Base-by-base conservation (phyloP, 805 yeast species). In the Candida loeiensis region DNA sequence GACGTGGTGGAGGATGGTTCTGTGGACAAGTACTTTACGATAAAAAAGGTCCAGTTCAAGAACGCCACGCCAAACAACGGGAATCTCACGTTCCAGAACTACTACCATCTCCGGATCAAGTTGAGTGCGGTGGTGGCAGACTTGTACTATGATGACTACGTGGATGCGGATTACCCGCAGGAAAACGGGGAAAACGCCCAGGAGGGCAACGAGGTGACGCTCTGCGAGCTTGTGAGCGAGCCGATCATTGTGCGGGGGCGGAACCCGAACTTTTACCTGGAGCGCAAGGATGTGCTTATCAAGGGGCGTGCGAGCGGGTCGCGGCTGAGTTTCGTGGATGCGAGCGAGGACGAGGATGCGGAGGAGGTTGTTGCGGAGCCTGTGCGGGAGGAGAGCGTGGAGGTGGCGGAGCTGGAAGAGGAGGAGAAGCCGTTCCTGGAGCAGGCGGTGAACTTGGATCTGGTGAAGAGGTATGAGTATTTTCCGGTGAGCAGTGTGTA, bases 161-260 rank as follows among this genome's bases (percentile, higher is more conserved):
- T 59, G 15, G 66, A 56, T 38, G 64, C 55, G n/a, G 64, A 58
- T 25, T 49, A 50, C 11, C 35, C 40, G 4, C 16, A 20, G 17
- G 44, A 45, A 24, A 43, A 43, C 27, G 51, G 45, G n/a, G 30
- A 9, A 41, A 51, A 43, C 2, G 47, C 48, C 8, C 45, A 41
- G 36, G 45, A 56, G 30, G 50, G 54, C 22, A 64, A 63, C 40
- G 70, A 64, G 41, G 52, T 63, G 4, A 47, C 48, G 3, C 44
- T 64, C 16, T 49, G 51, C 40, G 70, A 64, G 37, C 46, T 64
- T 18, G 47, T 50, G 5, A 63, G 63, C 44, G 61, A 69, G 24
- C 80, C 80, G 1, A 71, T 79, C 3, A 74, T 75, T 11, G 83
- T 78, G 6, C 56, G 84, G 45, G 84, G 84, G 2, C 56, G 83